Evolutionary conservation across 371 early-diverging fungal genomes (phyloP), one percentile per base, ranked within the genome.

Genomic region (Rhizopus microsporus): DNA sequence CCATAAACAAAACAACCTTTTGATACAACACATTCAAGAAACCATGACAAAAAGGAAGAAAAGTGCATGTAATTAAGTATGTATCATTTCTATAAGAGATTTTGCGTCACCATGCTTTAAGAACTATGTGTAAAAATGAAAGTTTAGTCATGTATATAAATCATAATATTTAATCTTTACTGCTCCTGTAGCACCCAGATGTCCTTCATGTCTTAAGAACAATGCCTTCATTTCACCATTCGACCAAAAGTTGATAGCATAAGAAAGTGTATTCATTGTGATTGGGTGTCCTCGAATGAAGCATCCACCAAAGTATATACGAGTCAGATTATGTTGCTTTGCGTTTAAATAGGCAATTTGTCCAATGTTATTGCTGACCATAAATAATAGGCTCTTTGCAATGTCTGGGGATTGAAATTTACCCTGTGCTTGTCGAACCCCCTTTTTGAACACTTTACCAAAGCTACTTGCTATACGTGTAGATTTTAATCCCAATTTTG

Each of bases 321-420:
- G 80, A 35, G 77, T 85, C 56, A 97, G 81, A n/a, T 88, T 90
- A 75, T 98, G 96, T 29, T 90, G 88, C 63, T 92, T 87, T 3
- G 98, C 98, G 67, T 94, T 95, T 58, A 98, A 73, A 67, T 95
- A 97, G 0, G 97, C 98, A 48, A 98, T 97, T 75, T 98, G 98
- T 13, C 97, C 97, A 80, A 98, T 93, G 71, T 96, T 97, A 79
- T 98, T 98, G 69, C 94, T 87, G 59, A 96, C 89, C 90, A 95
- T 93, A 75, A 85, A 94, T 49, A 96, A 76, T 56, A 97, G 68
- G 40, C 93, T 92, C 39, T 92, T 82, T 5, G 94, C 85, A 49
- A 98, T 92, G 68, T 97, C 98, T 39, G 88, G 83, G 15, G 86
- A 77, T 37, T 71, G 72, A 59, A 93, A 89, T 35, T 82, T 78